Percentiles rank a stretch among this genome's conserved stretches.
Conservation (phyloP, 2,329 filamentous ascomycete species). For the Pyricularia grisea region DNA sequence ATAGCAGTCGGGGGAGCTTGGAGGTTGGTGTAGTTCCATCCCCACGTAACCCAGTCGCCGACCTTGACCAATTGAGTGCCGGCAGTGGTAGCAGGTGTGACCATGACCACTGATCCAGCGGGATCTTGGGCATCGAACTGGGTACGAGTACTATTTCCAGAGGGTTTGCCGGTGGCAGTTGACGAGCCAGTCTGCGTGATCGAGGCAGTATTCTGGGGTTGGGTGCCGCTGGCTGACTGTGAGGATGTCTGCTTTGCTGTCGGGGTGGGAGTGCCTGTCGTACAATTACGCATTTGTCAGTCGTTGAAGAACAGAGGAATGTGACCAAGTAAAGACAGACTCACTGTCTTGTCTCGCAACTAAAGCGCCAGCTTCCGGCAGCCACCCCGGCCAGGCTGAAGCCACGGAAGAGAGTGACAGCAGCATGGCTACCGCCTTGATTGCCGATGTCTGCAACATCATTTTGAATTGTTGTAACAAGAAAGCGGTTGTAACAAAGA, state of each 20-base stretch:
- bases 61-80: conserved; percentile 49
- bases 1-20: conserved; percentile 48
- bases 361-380: conserved; percentile 42
- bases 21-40: conserved; percentile 58
- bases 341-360: conserved; percentile 37
- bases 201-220: conserved; percentile 5
- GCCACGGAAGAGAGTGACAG: conserved; percentile 41
- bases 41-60: conserved; percentile 48
- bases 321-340: not conserved
- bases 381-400: conserved; percentile 42
- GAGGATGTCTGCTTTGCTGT: not conserved
- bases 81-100: conserved; percentile 36
- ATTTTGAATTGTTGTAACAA: conserved; percentile 5
- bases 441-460: conserved; percentile 5
- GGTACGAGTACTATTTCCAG: conserved; percentile 20
- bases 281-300: not conserved
- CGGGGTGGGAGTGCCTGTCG: not conserved
- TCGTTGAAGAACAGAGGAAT: not conserved
- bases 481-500: not conserved
- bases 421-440: conserved; percentile 14
- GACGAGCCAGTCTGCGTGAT: conserved; percentile 13
- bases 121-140: conserved; percentile 35
- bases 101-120: conserved; percentile 42
- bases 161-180: conserved; percentile 14
- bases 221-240: conserved; percentile 10